A percentile compares a stretch with the other conserved stretches of the same genome.
These are phyloP conservation scores for Ophiostoma perfectum DNA, from an alignment of 2,329 filamentous ascomycete species.

Conservation along the genomic window DNA sequence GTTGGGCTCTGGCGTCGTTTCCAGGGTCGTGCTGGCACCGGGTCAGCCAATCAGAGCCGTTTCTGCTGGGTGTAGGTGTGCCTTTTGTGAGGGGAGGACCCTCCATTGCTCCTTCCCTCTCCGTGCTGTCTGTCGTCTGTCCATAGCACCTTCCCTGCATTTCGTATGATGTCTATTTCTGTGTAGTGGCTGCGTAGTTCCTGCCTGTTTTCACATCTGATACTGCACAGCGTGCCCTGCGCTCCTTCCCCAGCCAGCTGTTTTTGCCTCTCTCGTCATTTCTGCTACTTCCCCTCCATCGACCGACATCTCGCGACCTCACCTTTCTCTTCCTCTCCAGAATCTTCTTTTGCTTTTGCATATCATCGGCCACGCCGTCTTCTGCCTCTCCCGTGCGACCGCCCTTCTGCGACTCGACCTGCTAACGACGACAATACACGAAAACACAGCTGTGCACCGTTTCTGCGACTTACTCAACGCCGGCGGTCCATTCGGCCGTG, in stretches of 20 bases:
- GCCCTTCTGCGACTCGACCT: background rate
- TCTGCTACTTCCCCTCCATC: slow-evolving; percentile 7
- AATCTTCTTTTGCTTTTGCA: background rate
- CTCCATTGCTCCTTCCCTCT: background rate
- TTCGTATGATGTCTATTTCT: background rate
- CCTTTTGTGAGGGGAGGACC: background rate
- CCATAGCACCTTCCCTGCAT: slow-evolving; percentile 1
- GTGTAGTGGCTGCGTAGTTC: background rate
- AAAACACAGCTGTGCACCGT: background rate
- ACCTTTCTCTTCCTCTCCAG: background rate
- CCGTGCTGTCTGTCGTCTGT: background rate
- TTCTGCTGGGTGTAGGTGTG: no score
- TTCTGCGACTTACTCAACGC: background rate
- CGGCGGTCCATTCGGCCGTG: background rate
- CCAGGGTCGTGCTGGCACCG: background rate
- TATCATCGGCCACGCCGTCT: background rate
- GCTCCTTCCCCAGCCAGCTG: background rate
- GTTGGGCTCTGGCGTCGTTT: slow-evolving; percentile 6
- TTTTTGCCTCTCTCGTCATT: slow-evolving; percentile 3
- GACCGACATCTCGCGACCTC: background rate
- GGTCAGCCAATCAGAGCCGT: background rate
- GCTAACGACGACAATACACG: background rate
- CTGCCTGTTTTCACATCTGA: background rate
- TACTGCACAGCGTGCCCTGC: background rate
- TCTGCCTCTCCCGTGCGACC: background rate